These are phyloP conservation scores for Vigna reflexopilosa DNA, from an alignment of 306 rosid genomes.

Conservation along the genomic window DNA sequence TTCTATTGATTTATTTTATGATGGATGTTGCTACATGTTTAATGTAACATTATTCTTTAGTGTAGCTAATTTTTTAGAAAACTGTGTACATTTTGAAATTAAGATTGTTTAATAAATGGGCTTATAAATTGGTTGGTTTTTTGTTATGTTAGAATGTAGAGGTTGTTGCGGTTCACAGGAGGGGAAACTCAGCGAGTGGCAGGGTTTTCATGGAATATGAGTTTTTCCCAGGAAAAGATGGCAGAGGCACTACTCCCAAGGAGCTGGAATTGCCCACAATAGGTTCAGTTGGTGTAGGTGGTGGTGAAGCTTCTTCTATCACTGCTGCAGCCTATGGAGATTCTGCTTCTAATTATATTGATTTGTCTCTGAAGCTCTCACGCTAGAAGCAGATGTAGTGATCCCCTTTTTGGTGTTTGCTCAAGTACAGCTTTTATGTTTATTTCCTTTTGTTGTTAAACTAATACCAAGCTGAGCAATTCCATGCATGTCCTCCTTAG, in stretches of 20 bases:
- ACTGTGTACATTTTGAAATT: background rate
- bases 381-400: slow-evolving; percentile 50
- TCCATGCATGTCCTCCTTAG: slow-evolving; percentile 45
- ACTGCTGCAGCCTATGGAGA: slow-evolving; percentile 49
- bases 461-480: slow-evolving; percentile 23
- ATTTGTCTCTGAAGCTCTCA: slow-evolving; percentile 88
- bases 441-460: slow-evolving; percentile 50
- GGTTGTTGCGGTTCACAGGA: slow-evolving; percentile 79
- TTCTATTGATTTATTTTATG: slow-evolving; percentile 9
- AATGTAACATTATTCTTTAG: background rate
- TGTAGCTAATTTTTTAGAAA: background rate
- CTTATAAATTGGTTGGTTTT: slow-evolving; percentile 12
- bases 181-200: slow-evolving; percentile 49
- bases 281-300: slow-evolving; percentile 50
- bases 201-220: slow-evolving; percentile 78
- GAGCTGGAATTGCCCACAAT: slow-evolving; percentile 47
- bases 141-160: slow-evolving; percentile 60
- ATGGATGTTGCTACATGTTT: slow-evolving; percentile 27
- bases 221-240: slow-evolving; percentile 66
- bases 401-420: slow-evolving; percentile 15
- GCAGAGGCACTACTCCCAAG: slow-evolving; percentile 58
- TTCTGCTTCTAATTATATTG: slow-evolving; percentile 59
- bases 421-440: slow-evolving; percentile 47
- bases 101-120: background rate
- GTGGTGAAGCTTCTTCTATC: slow-evolving; percentile 58